These are phyloP conservation scores for Trametes cubensis DNA, from an alignment of 768 basidiomycete genomes.

Conservation along the genomic window DNA sequence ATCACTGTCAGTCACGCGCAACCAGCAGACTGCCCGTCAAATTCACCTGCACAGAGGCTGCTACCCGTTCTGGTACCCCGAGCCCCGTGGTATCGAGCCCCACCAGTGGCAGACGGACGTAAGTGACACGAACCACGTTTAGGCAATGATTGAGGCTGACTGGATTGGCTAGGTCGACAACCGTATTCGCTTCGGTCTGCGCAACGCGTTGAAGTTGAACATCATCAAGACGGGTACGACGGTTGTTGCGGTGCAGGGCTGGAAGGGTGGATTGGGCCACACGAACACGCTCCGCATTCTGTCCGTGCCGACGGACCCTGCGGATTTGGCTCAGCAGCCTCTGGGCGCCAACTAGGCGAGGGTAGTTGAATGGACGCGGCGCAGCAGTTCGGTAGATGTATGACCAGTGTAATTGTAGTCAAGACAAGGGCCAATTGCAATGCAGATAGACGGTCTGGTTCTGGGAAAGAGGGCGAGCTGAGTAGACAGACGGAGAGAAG, in stretches of 20 bases:
- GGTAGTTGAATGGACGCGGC: neutral
- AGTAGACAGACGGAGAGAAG: neutral
- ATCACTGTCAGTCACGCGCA: constrained; percentile 77
- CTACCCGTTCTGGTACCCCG: constrained; percentile 96
- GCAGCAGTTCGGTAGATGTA: constrained; percentile 13
- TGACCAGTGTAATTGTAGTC: constrained; percentile 23
- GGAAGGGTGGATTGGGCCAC: constrained; percentile 97
- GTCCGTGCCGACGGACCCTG: constrained; percentile 78
- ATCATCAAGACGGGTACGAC: constrained; percentile 88
- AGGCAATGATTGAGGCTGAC: neutral
- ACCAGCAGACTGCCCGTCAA: constrained; percentile 93
- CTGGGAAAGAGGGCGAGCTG: neutral
- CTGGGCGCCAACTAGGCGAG: constrained; percentile 38
- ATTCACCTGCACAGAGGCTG: constrained; percentile 95
- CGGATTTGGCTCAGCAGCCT: constrained; percentile 76
- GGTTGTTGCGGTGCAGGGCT: constrained; percentile 96
- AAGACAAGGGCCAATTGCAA: constrained; percentile 7
- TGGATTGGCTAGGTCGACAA: constrained; percentile 71
- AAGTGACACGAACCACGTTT: constrained; percentile 37
- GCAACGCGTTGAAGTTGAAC: constrained; percentile 78
- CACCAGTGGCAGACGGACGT: constrained; percentile 99
- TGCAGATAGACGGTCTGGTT: constrained; percentile 8
- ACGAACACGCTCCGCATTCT: constrained; percentile 89
- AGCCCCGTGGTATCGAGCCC: constrained; percentile 84
- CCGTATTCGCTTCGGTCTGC: constrained; percentile 86